Percentiles rank a stretch among this genome's conserved stretches.
phyloP scores from a whole-genome alignment of 75 land plant genomes.

The Cunninghamia lanceolata region DNA sequence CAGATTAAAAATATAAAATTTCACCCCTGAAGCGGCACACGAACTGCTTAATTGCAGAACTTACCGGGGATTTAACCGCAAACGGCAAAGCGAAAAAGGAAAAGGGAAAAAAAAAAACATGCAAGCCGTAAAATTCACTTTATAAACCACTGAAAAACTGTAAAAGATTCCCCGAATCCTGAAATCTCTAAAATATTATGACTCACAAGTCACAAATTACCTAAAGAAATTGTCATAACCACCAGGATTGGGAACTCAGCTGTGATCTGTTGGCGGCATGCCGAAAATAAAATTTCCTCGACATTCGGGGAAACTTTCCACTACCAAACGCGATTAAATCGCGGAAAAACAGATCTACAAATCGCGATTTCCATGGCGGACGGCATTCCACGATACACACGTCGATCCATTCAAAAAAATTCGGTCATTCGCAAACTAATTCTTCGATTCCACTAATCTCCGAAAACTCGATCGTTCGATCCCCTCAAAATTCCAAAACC shows the following conservation, averaged over 20 bases:
- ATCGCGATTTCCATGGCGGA: not conserved
- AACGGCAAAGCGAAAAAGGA: not conserved
- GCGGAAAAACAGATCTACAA: slow-evolving; percentile 6
- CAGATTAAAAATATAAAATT: not conserved
- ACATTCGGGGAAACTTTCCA: too few species aligned
- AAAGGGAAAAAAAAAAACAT: not conserved
- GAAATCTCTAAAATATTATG: not conserved
- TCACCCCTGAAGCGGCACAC: not conserved
- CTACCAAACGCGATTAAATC: not conserved
- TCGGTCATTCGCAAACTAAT: not conserved
- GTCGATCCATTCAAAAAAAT: not conserved
- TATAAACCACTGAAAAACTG: not conserved
- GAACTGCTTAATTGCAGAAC: not conserved
- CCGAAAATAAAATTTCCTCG: not conserved
- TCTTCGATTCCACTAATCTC: not conserved
- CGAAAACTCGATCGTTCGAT: not conserved
- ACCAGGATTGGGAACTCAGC: not conserved
- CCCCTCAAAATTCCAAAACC: not conserved
- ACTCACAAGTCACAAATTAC: not conserved
- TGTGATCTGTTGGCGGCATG: not conserved
- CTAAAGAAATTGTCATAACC: not conserved
- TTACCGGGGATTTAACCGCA: not conserved
- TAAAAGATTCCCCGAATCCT: not conserved
- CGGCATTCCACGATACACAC: not conserved
- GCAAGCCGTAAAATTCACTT: not conserved